Base-by-base conservation (phyloP, 1,139 yeast species). In the Lodderomyces theae region DNA sequence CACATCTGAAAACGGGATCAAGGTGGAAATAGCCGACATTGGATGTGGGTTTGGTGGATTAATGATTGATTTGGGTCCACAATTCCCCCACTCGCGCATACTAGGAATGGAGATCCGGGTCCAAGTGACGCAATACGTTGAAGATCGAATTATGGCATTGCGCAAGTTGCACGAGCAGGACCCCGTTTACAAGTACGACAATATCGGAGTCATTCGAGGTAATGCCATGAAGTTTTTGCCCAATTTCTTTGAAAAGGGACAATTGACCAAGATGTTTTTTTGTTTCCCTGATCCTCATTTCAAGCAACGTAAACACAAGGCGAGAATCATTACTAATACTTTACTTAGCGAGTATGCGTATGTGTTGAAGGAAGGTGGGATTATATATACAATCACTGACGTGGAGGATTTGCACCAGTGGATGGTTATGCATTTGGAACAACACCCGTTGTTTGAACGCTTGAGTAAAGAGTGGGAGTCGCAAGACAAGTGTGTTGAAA, bases 271-370 rank as follows among this genome's bases (percentile, higher is more conserved):
- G 70, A 86, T 92, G 80, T 92, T 92, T 64, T 92, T 94, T 69
- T 94, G 98, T 64, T 92, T 92, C 76, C 99, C 99, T 15, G 99
- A 92, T 64, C 99, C 99, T 11, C 98, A 94, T 63, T 92, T 92
- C 72, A 92, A 92, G 60, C 96, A 88, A 62, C 77, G 98, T 56
- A 92, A 92, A 61, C 98, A 94, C 65, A 92, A 92, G 70, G 97
- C 97, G 7, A 77, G 99, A 69, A 92, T 92, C 54, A 80, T 92
- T 50, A 90, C 98, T 45, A 82, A 80, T 46, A 92, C 97, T 1
- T 69, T 92, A 47, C 72, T 89, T 43, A 79, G 94, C 26, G 98
- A 92, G 61, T 92, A 92, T 58, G 98, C 98, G 3, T 94, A 80
- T 58, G 95, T 85, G 8, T 72, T 92, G 54, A 79, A 72, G 52